phyloP scores from a whole-genome alignment of 2,329 filamentous ascomycete genomes.

The Colletotrichum somersetense region DNA sequence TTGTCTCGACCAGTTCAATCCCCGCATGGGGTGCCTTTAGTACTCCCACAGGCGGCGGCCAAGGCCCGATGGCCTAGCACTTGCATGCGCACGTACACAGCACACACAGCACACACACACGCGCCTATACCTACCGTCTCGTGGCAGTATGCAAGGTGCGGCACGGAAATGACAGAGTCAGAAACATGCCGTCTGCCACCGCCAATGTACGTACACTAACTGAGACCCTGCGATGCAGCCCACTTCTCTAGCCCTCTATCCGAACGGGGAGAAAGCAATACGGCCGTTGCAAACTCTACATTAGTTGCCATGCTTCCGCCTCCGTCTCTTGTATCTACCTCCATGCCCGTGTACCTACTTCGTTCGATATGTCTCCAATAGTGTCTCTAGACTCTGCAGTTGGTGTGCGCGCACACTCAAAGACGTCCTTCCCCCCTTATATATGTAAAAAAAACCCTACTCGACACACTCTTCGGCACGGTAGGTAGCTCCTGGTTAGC shows the following conservation, averaged over 20 bases:
- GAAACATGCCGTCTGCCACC: not conserved
- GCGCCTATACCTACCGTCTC: not conserved
- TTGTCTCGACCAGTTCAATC: constrained; percentile 5
- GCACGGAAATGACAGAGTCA: constrained; percentile 23
- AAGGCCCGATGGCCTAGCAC: constrained; percentile 11
- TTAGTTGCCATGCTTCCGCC: constrained; percentile 5
- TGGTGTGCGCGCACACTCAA: not conserved
- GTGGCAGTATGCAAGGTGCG: constrained; percentile 17
- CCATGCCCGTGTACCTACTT: not conserved
- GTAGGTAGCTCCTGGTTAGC: not conserved
- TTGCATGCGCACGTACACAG: constrained; percentile 3
- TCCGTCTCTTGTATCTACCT: not conserved
- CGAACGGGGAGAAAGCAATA: not conserved
- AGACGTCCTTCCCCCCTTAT: not conserved
- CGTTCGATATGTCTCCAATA: not conserved
- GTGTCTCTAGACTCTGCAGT: not conserved
- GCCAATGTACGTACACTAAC: not conserved
- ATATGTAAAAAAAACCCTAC: no score
- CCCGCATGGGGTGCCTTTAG: not conserved
- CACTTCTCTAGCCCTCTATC: not conserved
- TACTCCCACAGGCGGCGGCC: not conserved
- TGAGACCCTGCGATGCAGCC: not conserved
- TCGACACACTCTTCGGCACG: not conserved
- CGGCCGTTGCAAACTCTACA: constrained; percentile 14
- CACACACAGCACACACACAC: not conserved